These are phyloP conservation scores for Candida suzukii DNA, from an alignment of 805 yeast species.

Conservation along the genomic window DNA sequence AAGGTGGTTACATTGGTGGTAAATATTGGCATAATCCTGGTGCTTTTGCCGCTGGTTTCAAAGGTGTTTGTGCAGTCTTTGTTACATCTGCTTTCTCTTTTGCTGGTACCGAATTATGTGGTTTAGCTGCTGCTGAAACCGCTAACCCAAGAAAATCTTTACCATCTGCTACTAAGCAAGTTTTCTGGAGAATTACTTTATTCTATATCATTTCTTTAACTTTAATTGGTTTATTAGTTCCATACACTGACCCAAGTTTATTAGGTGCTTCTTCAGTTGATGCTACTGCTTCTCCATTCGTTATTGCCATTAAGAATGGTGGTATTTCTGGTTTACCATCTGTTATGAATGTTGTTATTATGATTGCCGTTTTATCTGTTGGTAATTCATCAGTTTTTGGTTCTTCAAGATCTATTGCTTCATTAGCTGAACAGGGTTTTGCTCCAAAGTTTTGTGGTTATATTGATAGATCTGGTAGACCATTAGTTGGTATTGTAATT, in stretches of 20 bases:
- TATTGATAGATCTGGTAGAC: conserved; percentile 75
- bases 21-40: conserved; percentile 56
- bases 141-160: conserved; percentile 53
- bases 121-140: conserved; percentile 63
- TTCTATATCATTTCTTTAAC: conserved; percentile 49
- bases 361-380: conserved; percentile 67
- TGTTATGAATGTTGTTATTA: conserved; percentile 66
- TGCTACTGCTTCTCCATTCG: conserved; percentile 68
- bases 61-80: conserved; percentile 58
- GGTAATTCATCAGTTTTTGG: conserved; percentile 73
- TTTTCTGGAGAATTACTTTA: conserved; percentile 55
- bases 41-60: conserved; percentile 44
- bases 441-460: conserved; percentile 58
- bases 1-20: conserved; percentile 52
- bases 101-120: conserved; percentile 61
- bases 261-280: conserved; percentile 40
- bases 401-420: conserved; percentile 62
- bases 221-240: conserved; percentile 54
- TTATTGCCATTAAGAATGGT: conserved; percentile 57
- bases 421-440: conserved; percentile 64
- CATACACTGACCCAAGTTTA: conserved; percentile 40
- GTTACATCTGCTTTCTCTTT: conserved; percentile 59
- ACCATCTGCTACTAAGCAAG: conserved; percentile 60
- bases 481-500: conserved; percentile 55
- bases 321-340: conserved; percentile 63